Percentiles rank a stretch among this genome's conserved stretches.
Conservation (phyloP, 2,329 filamentous ascomycete genomes). For the Coleophoma eucalyptorum region DNA sequence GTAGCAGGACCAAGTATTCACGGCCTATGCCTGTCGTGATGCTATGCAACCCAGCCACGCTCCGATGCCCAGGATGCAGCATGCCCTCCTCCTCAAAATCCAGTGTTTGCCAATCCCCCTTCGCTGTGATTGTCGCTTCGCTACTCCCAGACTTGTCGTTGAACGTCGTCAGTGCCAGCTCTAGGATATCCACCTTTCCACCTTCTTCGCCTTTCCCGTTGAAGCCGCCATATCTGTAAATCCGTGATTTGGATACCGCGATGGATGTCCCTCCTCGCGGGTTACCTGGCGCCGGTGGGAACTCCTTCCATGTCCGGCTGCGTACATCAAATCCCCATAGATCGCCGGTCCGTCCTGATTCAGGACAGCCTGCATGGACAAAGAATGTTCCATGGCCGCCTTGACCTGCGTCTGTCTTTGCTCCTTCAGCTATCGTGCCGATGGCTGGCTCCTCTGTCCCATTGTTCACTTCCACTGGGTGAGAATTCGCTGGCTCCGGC, state of each 20-base stretch:
- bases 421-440: conserved; percentile 51
- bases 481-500: conserved; percentile 31
- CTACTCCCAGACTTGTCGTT: conserved; percentile 43
- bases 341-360: conserved; percentile 59
- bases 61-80: conserved; percentile 49
- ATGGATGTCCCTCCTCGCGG: conserved; percentile 66
- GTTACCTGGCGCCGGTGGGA: conserved; percentile 63
- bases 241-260: conserved; percentile 54
- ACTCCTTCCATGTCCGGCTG: conserved; percentile 61
- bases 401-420: conserved; percentile 53
- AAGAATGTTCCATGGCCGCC: conserved; percentile 68
- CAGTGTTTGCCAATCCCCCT: conserved; percentile 52
- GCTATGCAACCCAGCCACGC: conserved; percentile 49
- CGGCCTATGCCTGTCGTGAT: conserved; percentile 55
- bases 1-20: conserved; percentile 58
- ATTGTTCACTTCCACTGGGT: conserved; percentile 18
- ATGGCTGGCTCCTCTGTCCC: conserved; percentile 49
- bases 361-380: conserved; percentile 71
- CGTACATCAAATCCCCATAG: conserved; percentile 75
- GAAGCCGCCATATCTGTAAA: conserved; percentile 80
- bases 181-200: conserved; percentile 64
- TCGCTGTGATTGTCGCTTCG: conserved; percentile 47
- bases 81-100: conserved; percentile 35
- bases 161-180: conserved; percentile 52
- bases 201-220: conserved; percentile 69